Conservation (phyloP, 208 protist species). For the Trypanosoma avium region DNA sequence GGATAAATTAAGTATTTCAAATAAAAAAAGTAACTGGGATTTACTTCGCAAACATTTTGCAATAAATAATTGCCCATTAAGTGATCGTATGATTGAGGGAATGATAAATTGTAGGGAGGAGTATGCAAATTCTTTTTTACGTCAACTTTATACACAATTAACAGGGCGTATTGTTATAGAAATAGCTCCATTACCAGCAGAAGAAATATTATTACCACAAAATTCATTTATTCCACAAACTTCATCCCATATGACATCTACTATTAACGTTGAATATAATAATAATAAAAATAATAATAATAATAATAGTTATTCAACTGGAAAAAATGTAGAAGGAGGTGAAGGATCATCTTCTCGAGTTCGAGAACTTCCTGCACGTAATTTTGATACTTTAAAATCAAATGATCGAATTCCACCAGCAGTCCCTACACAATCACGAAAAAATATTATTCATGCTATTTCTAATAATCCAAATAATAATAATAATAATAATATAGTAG, state of each 20-base stretch:
- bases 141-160: conserved; percentile 77
- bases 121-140: conserved; percentile 73
- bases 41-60: conserved; percentile 70
- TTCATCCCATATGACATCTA: background rate
- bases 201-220: conserved; percentile 22
- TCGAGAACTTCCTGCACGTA: background rate
- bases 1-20: conserved; percentile 60
- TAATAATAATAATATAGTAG: background rate
- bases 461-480: background rate
- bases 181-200: conserved; percentile 34
- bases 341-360: conserved; percentile 5
- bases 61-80: conserved; percentile 59
- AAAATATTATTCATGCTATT: background rate
- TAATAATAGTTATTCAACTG: no score
- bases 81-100: conserved; percentile 68
- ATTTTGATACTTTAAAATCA: background rate
- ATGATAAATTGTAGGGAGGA: conserved; percentile 71
- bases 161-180: conserved; percentile 66
- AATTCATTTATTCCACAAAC: conserved; percentile 17
- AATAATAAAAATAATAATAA: no score
- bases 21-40: conserved; percentile 91
- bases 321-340: no score
- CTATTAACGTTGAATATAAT: background rate
- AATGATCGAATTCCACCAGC: background rate
- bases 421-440: background rate